Evolutionary conservation across 345 rosid species (phyloP).

Genomic region (Gossypium mustelinum): DNA sequence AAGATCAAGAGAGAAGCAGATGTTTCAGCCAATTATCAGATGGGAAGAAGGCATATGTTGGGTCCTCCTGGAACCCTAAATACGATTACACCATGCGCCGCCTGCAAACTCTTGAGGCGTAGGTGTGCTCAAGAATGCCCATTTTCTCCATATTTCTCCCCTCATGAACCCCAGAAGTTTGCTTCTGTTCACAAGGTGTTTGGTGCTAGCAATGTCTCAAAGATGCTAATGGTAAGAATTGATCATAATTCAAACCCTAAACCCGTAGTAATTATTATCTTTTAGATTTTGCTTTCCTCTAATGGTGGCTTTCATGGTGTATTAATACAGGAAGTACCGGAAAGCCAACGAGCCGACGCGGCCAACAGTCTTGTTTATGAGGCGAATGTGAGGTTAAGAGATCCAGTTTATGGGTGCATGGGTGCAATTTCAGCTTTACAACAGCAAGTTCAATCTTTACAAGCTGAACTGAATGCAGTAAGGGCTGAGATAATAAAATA

Average conservation of each 20-base stretch:
- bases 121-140: constrained; percentile 98
- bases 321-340: constrained; percentile 66
- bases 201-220: constrained; percentile 98
- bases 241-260: too few species aligned
- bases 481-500: constrained; percentile 75
- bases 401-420: constrained; percentile 95
- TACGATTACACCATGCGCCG: constrained; percentile 96
- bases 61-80: constrained; percentile 79
- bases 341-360: constrained; percentile 73
- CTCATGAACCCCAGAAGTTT: constrained; percentile 93
- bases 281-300: not conserved
- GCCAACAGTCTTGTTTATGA: constrained; percentile 92
- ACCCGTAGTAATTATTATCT: too few species aligned
- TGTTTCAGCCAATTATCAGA: constrained; percentile 37
- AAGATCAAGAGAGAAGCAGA: constrained; percentile 79
- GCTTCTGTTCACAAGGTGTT: constrained; percentile 94
- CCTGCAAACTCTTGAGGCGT: constrained; percentile 91
- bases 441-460: constrained; percentile 80
- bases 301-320: not conserved
- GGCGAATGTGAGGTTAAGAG: constrained; percentile 90
- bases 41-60: constrained; percentile 83
- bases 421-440: constrained; percentile 92
- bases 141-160: constrained; percentile 93
- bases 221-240: constrained; percentile 73
- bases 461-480: constrained; percentile 69